Percentiles rank a stretch among this genome's conserved stretches.
These are phyloP conservation scores for Cymodocea nodosa DNA, from an alignment of 116 monocot species.

Conservation along the genomic window DNA sequence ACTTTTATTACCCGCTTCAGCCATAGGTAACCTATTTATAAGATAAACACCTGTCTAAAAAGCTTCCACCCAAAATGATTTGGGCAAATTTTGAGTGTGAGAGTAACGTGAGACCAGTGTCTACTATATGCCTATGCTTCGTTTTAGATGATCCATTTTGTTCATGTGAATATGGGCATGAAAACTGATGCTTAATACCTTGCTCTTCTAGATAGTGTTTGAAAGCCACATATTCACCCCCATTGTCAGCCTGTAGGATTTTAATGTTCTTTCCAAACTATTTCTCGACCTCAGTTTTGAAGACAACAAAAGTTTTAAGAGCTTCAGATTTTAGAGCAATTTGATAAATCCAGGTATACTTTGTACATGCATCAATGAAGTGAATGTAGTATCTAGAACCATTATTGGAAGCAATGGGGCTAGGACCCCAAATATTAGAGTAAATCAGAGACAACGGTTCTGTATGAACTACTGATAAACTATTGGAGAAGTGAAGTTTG, in stretches of 20 bases:
- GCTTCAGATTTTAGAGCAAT: background rate
- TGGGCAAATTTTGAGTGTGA: too few relatives aligned
- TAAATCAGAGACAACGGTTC: background rate
- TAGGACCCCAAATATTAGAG: conserved; percentile 4
- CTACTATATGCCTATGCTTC: too few relatives aligned
- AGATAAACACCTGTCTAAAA: background rate
- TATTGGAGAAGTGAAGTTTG: background rate
- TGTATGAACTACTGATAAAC: background rate
- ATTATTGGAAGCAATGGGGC: background rate
- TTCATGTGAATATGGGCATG: too few relatives aligned
- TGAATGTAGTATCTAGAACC: background rate
- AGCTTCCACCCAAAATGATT: too few relatives aligned
- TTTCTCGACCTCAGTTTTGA: background rate
- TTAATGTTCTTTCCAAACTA: background rate
- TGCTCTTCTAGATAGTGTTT: background rate
- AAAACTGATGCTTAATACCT: too few relatives aligned
- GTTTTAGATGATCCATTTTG: too few relatives aligned
- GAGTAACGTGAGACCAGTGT: too few relatives aligned
- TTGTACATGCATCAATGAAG: conserved; percentile 10
- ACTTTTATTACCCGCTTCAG: too few relatives aligned
- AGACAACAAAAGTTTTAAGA: background rate
- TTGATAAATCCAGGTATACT: conserved; percentile 2
- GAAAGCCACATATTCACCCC: conserved; percentile 4
- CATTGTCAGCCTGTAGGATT: background rate
- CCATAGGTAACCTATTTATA: background rate